These are phyloP conservation scores for Picea sitchensis DNA, from an alignment of 75 land plant species.

Conservation along the genomic window DNA sequence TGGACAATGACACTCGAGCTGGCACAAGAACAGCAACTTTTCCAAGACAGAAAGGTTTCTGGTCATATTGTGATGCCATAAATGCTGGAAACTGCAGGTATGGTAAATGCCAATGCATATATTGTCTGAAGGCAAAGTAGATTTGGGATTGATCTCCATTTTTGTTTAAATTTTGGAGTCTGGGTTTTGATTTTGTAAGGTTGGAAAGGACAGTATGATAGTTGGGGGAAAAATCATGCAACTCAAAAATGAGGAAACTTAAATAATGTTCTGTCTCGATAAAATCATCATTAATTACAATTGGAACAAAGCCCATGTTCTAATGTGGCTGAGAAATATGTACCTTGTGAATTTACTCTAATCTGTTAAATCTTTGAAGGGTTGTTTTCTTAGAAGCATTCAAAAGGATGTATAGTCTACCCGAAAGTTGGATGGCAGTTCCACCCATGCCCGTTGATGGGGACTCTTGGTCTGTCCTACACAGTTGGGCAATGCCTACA, in stretches of 20 bases:
- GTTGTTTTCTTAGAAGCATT: constrained; percentile 64
- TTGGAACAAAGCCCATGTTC: background rate
- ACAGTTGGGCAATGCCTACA: constrained; percentile 93
- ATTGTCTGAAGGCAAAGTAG: constrained; percentile 59
- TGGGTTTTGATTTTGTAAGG: constrained; percentile 2
- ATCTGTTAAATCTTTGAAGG: constrained; percentile 24
- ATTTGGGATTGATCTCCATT: constrained; percentile 18
- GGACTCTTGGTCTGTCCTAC: constrained; percentile 86
- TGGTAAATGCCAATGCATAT: constrained; percentile 7
- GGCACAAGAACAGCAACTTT: background rate
- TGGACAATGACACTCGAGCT: constrained; percentile 37
- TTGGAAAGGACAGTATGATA: no score
- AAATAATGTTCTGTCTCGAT: background rate
- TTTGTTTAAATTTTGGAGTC: constrained; percentile 19
- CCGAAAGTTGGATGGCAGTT: constrained; percentile 33
- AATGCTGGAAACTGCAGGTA: constrained; percentile 98
- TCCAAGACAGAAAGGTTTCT: constrained; percentile 49
- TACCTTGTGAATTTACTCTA: no score
- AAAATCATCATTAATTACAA: background rate
- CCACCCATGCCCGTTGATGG: constrained; percentile 89
- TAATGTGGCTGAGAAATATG: background rate
- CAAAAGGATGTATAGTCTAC: constrained; percentile 70
- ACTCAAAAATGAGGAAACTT: background rate
- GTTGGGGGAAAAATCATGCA: background rate
- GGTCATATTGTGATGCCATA: constrained; percentile 84